Conservation (phyloP, 2,329 filamentous ascomycete genomes). For the Lanzia echinophila region DNA sequence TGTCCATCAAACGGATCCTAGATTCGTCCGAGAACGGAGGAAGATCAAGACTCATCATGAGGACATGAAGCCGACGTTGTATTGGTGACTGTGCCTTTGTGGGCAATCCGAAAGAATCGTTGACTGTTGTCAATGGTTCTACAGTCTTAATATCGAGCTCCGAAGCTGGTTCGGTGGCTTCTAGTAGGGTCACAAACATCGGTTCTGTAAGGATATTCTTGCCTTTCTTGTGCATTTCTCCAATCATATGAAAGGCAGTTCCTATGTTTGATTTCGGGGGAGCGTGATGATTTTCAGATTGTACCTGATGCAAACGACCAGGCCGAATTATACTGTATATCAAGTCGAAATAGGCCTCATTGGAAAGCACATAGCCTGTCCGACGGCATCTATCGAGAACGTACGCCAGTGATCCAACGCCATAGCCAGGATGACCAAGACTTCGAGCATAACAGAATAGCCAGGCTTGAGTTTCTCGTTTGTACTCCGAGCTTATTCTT, state of each 20-base stretch:
- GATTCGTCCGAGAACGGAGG: conserved; percentile 36
- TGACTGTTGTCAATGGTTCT: conserved; percentile 20
- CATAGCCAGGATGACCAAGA: conserved; percentile 35
- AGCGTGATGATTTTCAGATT: conserved; percentile 12
- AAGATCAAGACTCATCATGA: conserved; percentile 40
- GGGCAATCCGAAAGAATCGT: conserved; percentile 20
- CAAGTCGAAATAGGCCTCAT: conserved; percentile 31
- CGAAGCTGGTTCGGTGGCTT: conserved; percentile 13
- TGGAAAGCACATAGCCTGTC: conserved; percentile 10
- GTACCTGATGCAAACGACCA: not conserved
- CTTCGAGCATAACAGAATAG: conserved; percentile 34
- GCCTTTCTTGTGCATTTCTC: conserved; percentile 36
- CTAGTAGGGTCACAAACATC: conserved; percentile 24
- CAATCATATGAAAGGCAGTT: conserved; percentile 35
- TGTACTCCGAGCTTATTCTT: not conserved
- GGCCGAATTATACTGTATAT: conserved; percentile 33
- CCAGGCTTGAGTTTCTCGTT: conserved; percentile 30
- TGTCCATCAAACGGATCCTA: conserved; percentile 38
- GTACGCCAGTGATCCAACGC: conserved; percentile 29
- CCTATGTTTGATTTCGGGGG: conserved; percentile 15
- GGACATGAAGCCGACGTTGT: conserved; percentile 33
- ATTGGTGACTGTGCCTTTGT: conserved; percentile 14
- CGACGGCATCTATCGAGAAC: conserved; percentile 21
- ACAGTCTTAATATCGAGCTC: conserved; percentile 14
- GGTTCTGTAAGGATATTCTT: conserved; percentile 33